Evolutionary conservation across 2,329 filamentous ascomycete species (phyloP), one percentile per base, ranked within the genome.

Genomic region (Alternaria arborescens): DNA sequence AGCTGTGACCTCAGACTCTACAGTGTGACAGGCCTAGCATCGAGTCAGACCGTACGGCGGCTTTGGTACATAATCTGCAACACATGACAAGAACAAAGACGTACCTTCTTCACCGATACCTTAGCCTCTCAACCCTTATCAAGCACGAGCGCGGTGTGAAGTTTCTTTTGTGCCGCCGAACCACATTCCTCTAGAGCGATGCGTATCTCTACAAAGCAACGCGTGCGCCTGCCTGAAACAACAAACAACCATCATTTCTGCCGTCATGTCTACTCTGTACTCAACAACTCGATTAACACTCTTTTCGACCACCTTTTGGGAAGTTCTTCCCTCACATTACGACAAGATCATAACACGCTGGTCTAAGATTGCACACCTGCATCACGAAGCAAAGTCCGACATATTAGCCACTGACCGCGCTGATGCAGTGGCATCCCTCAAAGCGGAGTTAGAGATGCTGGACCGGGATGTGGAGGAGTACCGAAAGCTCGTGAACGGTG

Each of bases 371-470:
- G 44, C 60, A 14, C 32, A 32, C 32, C 26, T 65, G 2, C 46
- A 58, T 48, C 12, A 55, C 30, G 56, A 65, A 56, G 51, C 57
- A 3, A 58, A 56, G 26, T 50, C 51, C 5, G 53, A 53, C 0
- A 12, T 58, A 2, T 46, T 63, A 22, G 44, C 60, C 5, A 60
- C 62, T 12, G 57, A 66, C 32, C 61, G 55, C 34, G 58, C 43
- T 3, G 44, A 52, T 8, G 60, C 58, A 8, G 34, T 55, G 1
- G 55, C 58, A 22, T 68, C 67, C 7, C 38, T 68, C 2, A 64
- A 60, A 28, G 66, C 58, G 1, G 64, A 68, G 50, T 50, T 70
- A 3, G 47, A 65, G 3, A 61, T 70, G 60, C 24, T 67, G 22
- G 52, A 60, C 28, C 24, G 52, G 3, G 66, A 68, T 11, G 34